Evolutionary conservation across 345 rosid genomes (phyloP).

Genomic region (Garcia nutans): DNA sequence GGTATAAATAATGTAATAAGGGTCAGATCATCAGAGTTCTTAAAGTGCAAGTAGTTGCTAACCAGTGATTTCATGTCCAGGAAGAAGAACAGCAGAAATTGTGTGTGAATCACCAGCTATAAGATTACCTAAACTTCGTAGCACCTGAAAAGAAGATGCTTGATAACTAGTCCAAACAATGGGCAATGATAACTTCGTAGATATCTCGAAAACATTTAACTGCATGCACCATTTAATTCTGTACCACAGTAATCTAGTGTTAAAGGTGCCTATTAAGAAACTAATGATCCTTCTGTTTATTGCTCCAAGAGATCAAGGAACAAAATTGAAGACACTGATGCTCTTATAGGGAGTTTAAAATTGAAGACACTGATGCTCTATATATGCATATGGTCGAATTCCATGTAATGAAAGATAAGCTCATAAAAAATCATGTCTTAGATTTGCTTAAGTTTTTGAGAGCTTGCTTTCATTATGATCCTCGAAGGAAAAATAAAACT

Average conservation of each 20-base stretch:
- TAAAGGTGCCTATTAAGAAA: not conserved
- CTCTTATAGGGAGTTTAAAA: not conserved
- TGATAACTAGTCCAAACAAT: slow-evolving; percentile 21
- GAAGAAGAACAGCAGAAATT: slow-evolving; percentile 51
- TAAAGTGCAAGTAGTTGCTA: slow-evolving; percentile 29
- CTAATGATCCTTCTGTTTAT: not conserved
- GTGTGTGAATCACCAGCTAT: slow-evolving; percentile 83
- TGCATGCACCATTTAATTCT: not conserved
- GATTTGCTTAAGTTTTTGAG: not conserved
- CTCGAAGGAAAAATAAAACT: not conserved
- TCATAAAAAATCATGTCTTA: not conserved
- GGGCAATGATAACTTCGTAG: slow-evolving; percentile 5
- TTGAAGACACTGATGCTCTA: not conserved
- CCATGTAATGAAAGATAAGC: not conserved
- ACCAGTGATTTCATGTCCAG: slow-evolving; percentile 69
- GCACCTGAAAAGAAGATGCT: slow-evolving; percentile 45
- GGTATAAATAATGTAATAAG: too few species aligned
- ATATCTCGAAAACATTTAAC: not conserved
- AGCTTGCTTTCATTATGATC: slow-evolving; percentile 11
- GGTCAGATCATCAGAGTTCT: not conserved
- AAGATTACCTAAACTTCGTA: slow-evolving; percentile 89
- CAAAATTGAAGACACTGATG: not conserved
- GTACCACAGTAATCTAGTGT: not conserved
- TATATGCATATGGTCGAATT: not conserved
- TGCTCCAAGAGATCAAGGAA: not conserved